Base-by-base conservation (phyloP, 352 stramenopile genomes). In the Globisporangium spinosum region DNA sequence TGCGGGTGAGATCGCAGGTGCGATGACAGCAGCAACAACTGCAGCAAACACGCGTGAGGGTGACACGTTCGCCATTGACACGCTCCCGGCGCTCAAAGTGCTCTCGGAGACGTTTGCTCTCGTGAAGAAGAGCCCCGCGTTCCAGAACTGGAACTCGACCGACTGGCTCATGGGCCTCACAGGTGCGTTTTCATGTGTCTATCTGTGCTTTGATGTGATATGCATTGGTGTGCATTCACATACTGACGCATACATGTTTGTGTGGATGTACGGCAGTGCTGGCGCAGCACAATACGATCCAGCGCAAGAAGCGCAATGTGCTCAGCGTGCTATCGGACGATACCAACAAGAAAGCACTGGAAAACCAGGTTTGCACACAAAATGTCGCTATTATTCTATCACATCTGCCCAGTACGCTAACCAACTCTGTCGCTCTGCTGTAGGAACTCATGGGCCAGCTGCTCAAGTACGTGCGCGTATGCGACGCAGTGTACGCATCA, bases 111-210 rank as follows among this genome's bases (percentile, higher is more conserved):
- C 82, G 34, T 68, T 94, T 4, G 72, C 81, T 40, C 67, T 93
- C 57, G 58, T 91, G 54, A 73, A 77, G 64, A 67, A 83, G 69
- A 90, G 74, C 62, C 81, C 74, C 20, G 78, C 84, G 32, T 73
- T 94, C 53, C 76, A 78, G 60, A 89, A 81, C 68, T 93, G 83
- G 85, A 93, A 76, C 64, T 78, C 85, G 1, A 79, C 82, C 17
- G 87, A 95, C 60, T 95, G 87, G 87, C 80, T 95, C 64, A 76
- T 95, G 61, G 85, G 83, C 1, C 80, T 95, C 23, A 92, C 84
- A 25, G 71, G 71, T 80, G 45, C 5, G 61, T 45, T n/a, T 35
- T 13, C 2, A 10, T 51, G 20, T 47, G 34, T 51, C 1, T 13
- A 12, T 23, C 20, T 15, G 7, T 9, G 32, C 32, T 38, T 38